A percentile compares a stretch with the other conserved stretches of the same genome.
These are phyloP conservation scores for Elsinoe necatrix DNA, from an alignment of 2,329 filamentous ascomycete genomes.

Conservation along the genomic window DNA sequence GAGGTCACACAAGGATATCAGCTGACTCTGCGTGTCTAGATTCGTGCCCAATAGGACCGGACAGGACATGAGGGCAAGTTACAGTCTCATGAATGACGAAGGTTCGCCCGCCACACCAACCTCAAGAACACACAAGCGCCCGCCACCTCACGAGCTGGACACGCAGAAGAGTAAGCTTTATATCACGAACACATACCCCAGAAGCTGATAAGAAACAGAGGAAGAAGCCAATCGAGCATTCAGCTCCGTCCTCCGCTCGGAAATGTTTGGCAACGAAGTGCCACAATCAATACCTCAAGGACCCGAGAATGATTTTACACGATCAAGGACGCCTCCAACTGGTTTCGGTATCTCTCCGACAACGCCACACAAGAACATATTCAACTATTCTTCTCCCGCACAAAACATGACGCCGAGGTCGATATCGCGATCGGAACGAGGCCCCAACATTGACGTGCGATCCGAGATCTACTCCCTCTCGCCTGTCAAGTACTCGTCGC, in stretches of 20 bases:
- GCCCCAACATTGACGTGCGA: slow-evolving; percentile 77
- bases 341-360: slow-evolving; percentile 74
- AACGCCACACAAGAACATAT: slow-evolving; percentile 95
- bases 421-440: slow-evolving; percentile 63
- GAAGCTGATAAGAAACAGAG: slow-evolving; percentile 39
- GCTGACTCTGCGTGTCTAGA: slow-evolving; percentile 40
- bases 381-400: slow-evolving; percentile 72
- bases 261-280: slow-evolving; percentile 85
- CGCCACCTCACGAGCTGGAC: slow-evolving; percentile 81
- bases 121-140: slow-evolving; percentile 65
- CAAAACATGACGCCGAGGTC: slow-evolving; percentile 67
- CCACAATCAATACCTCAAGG: slow-evolving; percentile 66
- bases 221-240: slow-evolving; percentile 95
- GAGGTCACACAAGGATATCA: neutral
- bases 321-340: slow-evolving; percentile 69
- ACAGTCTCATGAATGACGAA: slow-evolving; percentile 83
- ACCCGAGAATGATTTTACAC: slow-evolving; percentile 47
- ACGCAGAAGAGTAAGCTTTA: slow-evolving; percentile 73
- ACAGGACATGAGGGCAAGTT: slow-evolving; percentile 87
- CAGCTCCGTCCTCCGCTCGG: slow-evolving; percentile 75
- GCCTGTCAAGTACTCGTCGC: slow-evolving; percentile 84
- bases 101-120: slow-evolving; percentile 88
- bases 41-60: slow-evolving; percentile 94
- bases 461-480: slow-evolving; percentile 95
- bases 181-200: too few relatives aligned